A percentile compares a stretch with the other conserved stretches of the same genome.
Evolutionary conservation across 2,329 filamentous ascomycete genomes (phyloP).

Genomic region (Lachnellula subtilissima): DNA sequence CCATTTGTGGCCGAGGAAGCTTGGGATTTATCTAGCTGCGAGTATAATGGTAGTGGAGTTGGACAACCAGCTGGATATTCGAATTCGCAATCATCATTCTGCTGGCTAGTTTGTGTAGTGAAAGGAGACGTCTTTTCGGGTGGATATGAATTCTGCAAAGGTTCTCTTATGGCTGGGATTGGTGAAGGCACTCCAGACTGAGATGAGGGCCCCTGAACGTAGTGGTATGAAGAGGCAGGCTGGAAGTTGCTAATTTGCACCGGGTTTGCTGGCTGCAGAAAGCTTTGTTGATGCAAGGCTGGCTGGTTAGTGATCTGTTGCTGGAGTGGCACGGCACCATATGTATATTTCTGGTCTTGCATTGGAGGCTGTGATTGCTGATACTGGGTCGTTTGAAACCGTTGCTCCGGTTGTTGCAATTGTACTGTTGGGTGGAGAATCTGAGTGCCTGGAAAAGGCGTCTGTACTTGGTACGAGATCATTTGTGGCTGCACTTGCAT

Average conservation of each 20-base stretch:
- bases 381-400: background rate
- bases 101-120: background rate
- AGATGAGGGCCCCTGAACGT: background rate
- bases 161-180: background rate
- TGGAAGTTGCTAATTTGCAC: background rate
- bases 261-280: background rate
- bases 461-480: constrained; percentile 1
- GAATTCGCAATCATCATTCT: background rate
- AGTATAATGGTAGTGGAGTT: background rate
- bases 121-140: constrained; percentile 1
- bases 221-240: background rate
- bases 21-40: background rate
- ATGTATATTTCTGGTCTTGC: background rate
- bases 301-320: background rate
- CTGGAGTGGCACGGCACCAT: background rate
- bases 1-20: background rate
- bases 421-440: background rate
- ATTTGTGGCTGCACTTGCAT: constrained; percentile 10
- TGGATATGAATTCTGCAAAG: background rate
- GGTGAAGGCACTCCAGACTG: background rate
- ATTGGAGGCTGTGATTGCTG: constrained; percentile 1
- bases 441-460: constrained; percentile 1
- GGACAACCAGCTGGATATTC: background rate
- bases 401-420: background rate
- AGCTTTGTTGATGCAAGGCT: background rate